Evolutionary conservation across 2,329 filamentous ascomycete species (phyloP).

Genomic region (Claviceps digitariae): DNA sequence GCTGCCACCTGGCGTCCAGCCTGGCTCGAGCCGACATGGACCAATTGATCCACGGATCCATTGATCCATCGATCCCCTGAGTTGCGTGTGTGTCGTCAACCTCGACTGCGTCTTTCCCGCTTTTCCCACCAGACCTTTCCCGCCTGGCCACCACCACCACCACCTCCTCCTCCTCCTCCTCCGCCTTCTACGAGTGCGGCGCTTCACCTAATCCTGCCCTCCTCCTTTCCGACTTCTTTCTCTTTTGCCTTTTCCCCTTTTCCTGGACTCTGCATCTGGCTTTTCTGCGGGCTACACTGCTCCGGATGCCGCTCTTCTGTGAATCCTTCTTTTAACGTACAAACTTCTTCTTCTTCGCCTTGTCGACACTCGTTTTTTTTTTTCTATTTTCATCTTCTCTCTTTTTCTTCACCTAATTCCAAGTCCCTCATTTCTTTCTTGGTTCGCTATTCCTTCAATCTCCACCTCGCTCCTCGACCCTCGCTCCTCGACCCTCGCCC

Average conservation of each 20-base stretch:
- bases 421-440: conserved; percentile 20
- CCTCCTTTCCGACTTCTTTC: not conserved
- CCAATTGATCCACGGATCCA: conserved; percentile 3
- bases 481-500: not conserved
- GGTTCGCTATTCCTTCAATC: conserved; percentile 8
- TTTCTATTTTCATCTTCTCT: too few relatives aligned
- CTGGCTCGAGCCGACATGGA: not conserved
- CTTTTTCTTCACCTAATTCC: conserved; percentile 12
- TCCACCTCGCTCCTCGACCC: not conserved
- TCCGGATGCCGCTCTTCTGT: conserved; percentile 17
- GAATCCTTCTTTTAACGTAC: conserved; percentile 14
- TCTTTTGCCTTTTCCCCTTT: not conserved
- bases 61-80: conserved; percentile 6
- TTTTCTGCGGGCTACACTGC: conserved; percentile 11
- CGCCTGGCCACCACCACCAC: conserved; percentile 7
- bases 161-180: conserved; percentile 6
- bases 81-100: conserved; percentile 10
- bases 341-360: conserved; percentile 11
- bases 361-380: conserved; percentile 19
- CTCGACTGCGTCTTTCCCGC: conserved; percentile 6
- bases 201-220: conserved; percentile 4
- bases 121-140: conserved; percentile 5
- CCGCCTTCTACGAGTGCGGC: conserved; percentile 4
- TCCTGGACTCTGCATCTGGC: conserved; percentile 12
- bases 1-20: not conserved